Evolutionary conservation across 768 basidiomycete species (phyloP).

Genomic region (Leccinum ochraceum): DNA sequence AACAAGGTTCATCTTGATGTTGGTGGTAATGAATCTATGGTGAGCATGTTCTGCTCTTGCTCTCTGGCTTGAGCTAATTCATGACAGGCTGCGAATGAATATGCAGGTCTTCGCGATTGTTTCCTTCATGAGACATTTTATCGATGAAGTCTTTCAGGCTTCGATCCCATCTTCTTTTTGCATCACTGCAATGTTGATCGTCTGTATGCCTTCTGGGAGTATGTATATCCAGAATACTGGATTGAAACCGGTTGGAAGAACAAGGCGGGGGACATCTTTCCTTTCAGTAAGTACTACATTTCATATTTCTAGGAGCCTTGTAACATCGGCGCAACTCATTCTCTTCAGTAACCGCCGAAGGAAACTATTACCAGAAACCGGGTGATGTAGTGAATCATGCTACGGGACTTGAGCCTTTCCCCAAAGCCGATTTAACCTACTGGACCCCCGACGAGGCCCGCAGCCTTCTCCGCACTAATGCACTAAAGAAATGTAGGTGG

Average conservation of each 20-base stretch:
- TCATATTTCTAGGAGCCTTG: too few species aligned
- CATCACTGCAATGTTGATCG: conserved; percentile 24
- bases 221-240: conserved; percentile 23
- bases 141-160: conserved; percentile 3
- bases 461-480: background rate
- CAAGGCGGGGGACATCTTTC: background rate
- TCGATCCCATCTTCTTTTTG: conserved; percentile 22
- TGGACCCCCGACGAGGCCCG: conserved; percentile 19
- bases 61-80: background rate
- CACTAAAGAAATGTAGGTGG: conserved; percentile 9
- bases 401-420: conserved; percentile 19
- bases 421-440: background rate
- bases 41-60: background rate
- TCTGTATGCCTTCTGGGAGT: conserved; percentile 24
- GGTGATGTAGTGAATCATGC: background rate
- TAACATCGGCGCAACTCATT: background rate
- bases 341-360: conserved; percentile 1
- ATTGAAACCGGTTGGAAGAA: conserved; percentile 15
- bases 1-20: conserved; percentile 20
- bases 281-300: conserved; percentile 10
- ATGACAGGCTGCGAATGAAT: conserved; percentile 16
- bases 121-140: background rate
- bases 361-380: conserved; percentile 2
- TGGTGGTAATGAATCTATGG: conserved; percentile 21
- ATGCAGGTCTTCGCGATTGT: conserved; percentile 14